A percentile compares a stretch with the other conserved stretches of the same genome.
These are phyloP conservation scores for Pichia insulana DNA, from an alignment of 805 yeast species.

Conservation along the genomic window DNA sequence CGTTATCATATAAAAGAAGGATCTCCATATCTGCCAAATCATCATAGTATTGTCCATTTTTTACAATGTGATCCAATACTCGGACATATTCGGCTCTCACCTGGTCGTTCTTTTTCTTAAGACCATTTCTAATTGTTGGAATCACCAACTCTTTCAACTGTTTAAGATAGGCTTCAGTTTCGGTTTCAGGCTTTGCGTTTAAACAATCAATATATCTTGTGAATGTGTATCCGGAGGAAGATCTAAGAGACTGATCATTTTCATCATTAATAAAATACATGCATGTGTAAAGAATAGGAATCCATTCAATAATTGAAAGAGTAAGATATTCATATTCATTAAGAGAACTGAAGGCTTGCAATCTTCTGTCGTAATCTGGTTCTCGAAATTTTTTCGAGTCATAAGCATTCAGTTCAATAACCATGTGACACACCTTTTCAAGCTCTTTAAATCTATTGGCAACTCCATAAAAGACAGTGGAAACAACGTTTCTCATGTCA, in stretches of 20 bases:
- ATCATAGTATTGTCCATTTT: slow-evolving; percentile 30
- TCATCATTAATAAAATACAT: slow-evolving; percentile 68
- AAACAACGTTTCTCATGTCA: slow-evolving; percentile 52
- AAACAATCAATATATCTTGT: slow-evolving; percentile 56
- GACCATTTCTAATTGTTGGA: slow-evolving; percentile 59
- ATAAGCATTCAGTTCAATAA: slow-evolving; percentile 63
- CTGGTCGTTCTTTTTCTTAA: slow-evolving; percentile 51
- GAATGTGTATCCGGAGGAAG: slow-evolving; percentile 61
- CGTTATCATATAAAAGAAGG: slow-evolving; percentile 48
- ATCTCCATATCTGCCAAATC: slow-evolving; percentile 61
- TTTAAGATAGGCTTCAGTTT: slow-evolving; percentile 25
- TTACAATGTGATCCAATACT: slow-evolving; percentile 56
- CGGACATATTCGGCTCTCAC: slow-evolving; percentile 65
- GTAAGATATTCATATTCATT: slow-evolving; percentile 44
- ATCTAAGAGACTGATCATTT: slow-evolving; percentile 71
- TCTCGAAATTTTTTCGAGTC: slow-evolving; percentile 55
- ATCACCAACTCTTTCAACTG: slow-evolving; percentile 47
- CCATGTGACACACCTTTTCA: slow-evolving; percentile 38
- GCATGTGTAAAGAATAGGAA: slow-evolving; percentile 61
- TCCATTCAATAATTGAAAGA: slow-evolving; percentile 58
- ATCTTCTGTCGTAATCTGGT: slow-evolving; percentile 69
- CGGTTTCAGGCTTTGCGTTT: slow-evolving; percentile 25
- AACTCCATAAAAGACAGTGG: slow-evolving; percentile 50
- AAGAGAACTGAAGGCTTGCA: slow-evolving; percentile 56
- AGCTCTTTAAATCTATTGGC: slow-evolving; percentile 42